Base-by-base conservation (phyloP, 148 eudicot genomes). In the Chenopodium quinoa region DNA sequence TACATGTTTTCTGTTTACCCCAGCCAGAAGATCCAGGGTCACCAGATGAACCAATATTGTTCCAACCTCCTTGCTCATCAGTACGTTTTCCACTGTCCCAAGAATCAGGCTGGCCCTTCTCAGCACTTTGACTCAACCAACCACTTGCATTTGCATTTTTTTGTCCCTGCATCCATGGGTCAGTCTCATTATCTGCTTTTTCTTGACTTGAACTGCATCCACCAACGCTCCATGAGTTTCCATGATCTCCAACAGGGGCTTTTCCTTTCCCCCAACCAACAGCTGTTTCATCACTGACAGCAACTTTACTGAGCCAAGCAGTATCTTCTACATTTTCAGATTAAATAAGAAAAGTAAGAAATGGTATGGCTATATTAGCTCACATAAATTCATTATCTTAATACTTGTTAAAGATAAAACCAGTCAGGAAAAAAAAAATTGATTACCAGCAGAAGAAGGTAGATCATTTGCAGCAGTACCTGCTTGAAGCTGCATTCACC, bases 301-400 rank as follows among this genome's bases (percentile, higher is more conserved):
- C 79, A 22, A 66, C 86, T 92, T 91, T 90, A 71, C 82, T 86
- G 50, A 85, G 88, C 95, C 95, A 91, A 78, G 82, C 78, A 84
- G 79, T 75, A 46, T 81, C 90, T 65, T 77, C 92, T 77, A 75
- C 88, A 84, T 79, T 86, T 81, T 56, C 25, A 72, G 44, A 20
- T 60, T 29, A 27, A 81, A 73, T 23, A 40, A 72, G 16, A 60
- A 72, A 40, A 72, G 25, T 40, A 8, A 68, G 40, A 32, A 56
- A 56, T 73, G 44, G 20, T 2, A 62, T 75, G 44, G 44, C 44
- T 40, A 40, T 40, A 8, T 40, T 40, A 40, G 44, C 44, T 40
- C 44, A 40, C 44, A 40, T 40, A 40, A 40, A 40, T 6, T 40
- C 7, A 40, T 5, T 0, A 40, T 40, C 44, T 40, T 40, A 40